A percentile compares a stretch with the other conserved stretches of the same genome.
Conservation (phyloP, 495 filamentous ascomycete species). For the Aspergillus leporis region DNA sequence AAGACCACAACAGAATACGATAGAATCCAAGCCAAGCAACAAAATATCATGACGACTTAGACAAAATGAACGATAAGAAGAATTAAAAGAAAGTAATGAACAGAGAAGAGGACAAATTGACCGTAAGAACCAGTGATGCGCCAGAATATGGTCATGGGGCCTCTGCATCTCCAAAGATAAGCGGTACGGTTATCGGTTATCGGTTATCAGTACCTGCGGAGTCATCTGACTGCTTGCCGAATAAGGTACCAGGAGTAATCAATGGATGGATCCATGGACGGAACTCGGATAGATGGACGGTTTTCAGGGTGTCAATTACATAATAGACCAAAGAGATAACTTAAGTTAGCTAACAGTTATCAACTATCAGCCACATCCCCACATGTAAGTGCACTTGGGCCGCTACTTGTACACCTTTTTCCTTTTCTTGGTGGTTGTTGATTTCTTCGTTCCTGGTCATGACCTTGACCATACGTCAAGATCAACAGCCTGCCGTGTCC, state of each 20-base stretch:
- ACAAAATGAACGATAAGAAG: neutral
- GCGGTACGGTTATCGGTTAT: too few relatives aligned
- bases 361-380: too few relatives aligned
- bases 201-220: too few relatives aligned
- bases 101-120: neutral
- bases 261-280: too few relatives aligned
- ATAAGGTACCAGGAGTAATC: too few relatives aligned
- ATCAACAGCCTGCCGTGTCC: slow-evolving; percentile 31
- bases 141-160: neutral
- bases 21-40: neutral
- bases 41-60: neutral
- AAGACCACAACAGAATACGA: neutral
- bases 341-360: too few relatives aligned
- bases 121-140: neutral
- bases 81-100: neutral
- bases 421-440: neutral
- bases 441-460: neutral
- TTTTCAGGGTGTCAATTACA: too few relatives aligned
- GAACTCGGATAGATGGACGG: too few relatives aligned
- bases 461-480: slow-evolving; percentile 11
- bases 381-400: too few relatives aligned
- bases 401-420: too few relatives aligned
- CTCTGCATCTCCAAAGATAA: neutral
- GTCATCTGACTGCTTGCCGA: too few relatives aligned
- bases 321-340: too few relatives aligned